Evolutionary conservation across 345 rosid species (phyloP), one percentile per base, ranked within the genome.

Genomic region (Zanthoxylum bungeanum): DNA sequence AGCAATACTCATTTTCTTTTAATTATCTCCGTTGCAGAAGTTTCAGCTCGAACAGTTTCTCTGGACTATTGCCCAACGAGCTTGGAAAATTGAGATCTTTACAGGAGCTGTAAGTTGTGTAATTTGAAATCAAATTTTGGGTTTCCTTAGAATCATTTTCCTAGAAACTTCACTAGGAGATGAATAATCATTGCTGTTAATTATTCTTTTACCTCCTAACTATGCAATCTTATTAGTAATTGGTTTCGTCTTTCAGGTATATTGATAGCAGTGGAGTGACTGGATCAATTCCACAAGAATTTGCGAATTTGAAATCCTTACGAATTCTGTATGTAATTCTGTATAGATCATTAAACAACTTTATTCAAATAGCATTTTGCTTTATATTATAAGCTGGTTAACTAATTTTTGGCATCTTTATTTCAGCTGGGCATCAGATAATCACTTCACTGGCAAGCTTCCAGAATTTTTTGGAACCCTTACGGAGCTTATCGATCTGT

Each of bases 351-450:
- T 73, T 72, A 51, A 44, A 22, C 10, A 30, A 2, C 49, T 4
- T 52, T 66, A n/a, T 57, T 47, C 44, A 44, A 12, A 10, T 66
- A 10, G 5, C 58, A 42, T 12, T 16, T 5, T 67, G 8, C 69
- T 31, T 57, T 9, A 12, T 63, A 17, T 25, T 68, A 55, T 9
- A 31, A 75, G 62, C 9, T 73, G 0, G 28, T 30, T 47, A 56
- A 27, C 31, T 71, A 6, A 63, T 7, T 27, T 61, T 46, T 19
- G n/a, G 22, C 44, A 25, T 39, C 50, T n/a, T 24, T 66, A 25
- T 60, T 68, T 66, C 81, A 87, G 91, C 17, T 83, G 89, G 91
- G 89, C 89, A 51, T 87, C 91, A 33, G 87, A 87, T 78, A 87
- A 87, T 68, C 78, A 4, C 42, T 82, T 87, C 52, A 83, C 84